These are phyloP conservation scores for Diphasiastrum complanatum DNA, from an alignment of 83 land plant species.

Conservation along the genomic window DNA sequence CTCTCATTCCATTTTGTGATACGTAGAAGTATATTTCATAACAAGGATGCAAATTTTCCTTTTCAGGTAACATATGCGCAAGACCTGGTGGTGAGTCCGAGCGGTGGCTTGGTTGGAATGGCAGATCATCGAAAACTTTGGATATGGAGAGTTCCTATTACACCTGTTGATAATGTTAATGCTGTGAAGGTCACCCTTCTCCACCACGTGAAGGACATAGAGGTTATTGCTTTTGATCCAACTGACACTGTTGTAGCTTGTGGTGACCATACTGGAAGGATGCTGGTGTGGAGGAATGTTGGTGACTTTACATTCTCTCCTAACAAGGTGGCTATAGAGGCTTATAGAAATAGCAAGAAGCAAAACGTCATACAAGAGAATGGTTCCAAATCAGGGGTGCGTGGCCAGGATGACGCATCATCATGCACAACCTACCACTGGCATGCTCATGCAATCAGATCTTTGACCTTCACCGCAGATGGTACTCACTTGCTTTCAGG, in stretches of 20 bases:
- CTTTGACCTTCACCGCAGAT: conserved; percentile 67
- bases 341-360: conserved; percentile 10
- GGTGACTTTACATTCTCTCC: conserved; percentile 35
- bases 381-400: conserved; percentile 46
- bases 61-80: not conserved
- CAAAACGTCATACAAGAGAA: conserved; percentile 15
- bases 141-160: conserved; percentile 49
- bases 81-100: conserved; percentile 1
- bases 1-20: too few species aligned
- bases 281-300: conserved; percentile 79
- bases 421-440: conserved; percentile 82
- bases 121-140: conserved; percentile 30
- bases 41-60: not conserved
- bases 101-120: conserved; percentile 42
- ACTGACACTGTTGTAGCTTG: conserved; percentile 72
- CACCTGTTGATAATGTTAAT: conserved; percentile 21
- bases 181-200: conserved; percentile 38
- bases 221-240: conserved; percentile 70
- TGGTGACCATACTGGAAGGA: conserved; percentile 76
- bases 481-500: conserved; percentile 84
- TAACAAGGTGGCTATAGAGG: not conserved
- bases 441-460: conserved; percentile 67
- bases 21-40: too few species aligned
- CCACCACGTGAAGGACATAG: conserved; percentile 59
- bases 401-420: conserved; percentile 82